Base-by-base conservation (phyloP, 345 rosid species). In the Euphorbia pulcherrima region DNA sequence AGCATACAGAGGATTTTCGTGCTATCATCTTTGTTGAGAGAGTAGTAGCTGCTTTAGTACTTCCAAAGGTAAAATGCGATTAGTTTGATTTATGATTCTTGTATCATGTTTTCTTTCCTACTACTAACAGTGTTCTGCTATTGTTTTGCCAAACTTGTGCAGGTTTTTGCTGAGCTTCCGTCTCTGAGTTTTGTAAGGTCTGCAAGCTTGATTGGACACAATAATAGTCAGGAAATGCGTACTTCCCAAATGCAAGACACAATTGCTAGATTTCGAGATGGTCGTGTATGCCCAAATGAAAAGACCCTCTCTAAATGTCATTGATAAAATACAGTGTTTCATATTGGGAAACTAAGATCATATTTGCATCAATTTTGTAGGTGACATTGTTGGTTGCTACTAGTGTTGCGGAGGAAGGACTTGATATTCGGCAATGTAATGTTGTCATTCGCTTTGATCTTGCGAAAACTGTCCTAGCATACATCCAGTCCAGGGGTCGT, bases 321-420 rank as follows among this genome's bases (percentile, higher is more conserved):
- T 67, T 21, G 27, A 8, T 56, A 20, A n/a, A 6, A 12, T 74
- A 54, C 64, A 40, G 33, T 67, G 5, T 72, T 67, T 67, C 56
- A 33, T 48, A 70, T 33, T 41, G 28, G 27, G 68, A 55, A 17
- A 39, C 67, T 74, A 30, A 64, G 58, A 46, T 21, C 54, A 64
- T 64, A 55, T 11, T 68, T 72, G 46, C 55, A n/a, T 77, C 30
- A 65, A 37, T 73, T 68, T 57, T 73, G 63, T 21, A 94, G 97
- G 95, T 91, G 75, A 91, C 97, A 0, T 74, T 91, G 85, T 79
- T 94, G 69, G 99, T 94, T 61, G 99, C 99, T 59, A 91, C 99
- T 40, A 94, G 99, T 77, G 99, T 94, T 70, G 99, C 99, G 40
- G 97, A 94, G 83, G 99, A 94, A 83, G 99, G 99, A 67, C 96